Evolutionary conservation across 2,329 filamentous ascomycete species (phyloP), one percentile per base, ranked within the genome.

Genomic region (Ascocoryne sarcoides): DNA sequence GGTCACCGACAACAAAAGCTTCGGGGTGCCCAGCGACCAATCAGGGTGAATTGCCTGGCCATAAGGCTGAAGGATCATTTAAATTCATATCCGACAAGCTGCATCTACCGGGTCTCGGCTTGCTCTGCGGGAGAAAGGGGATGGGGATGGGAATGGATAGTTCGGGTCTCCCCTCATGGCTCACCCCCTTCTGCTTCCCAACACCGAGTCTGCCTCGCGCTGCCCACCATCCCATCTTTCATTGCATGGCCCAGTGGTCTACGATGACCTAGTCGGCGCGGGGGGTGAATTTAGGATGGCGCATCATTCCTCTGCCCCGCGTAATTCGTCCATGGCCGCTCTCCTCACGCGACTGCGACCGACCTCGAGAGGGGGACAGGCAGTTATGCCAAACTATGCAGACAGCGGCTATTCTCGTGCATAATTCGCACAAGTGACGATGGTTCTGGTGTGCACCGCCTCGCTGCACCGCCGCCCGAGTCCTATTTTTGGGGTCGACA

Each of bases 21-120:
- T 42, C 46, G 26, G n/a, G 9, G 5, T 4, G 19, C 3, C 15
- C 32, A 18, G 19, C 19, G 12, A 15, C 48, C 47, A 51, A 51
- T 48, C 34, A 39, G 18, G 29, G 20, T 16, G n/a, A 16, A 20
- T 39, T 39, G 44, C 39, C 44, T 44, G 36, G 28, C 36, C 45
- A 50, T 51, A 54, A 53, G 51, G 49, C 51, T 52, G 50, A 47
- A 49, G 44, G 44, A 38, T 34, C 45, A 42, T 36, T 38, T 19
- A 18, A 46, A 29, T 32, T 51, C 44, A 50, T 54, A 43, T 51
- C 51, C 51, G 51, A 52, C 23, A 43, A 30, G 33, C 33, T 52
- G 46, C 51, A 51, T 21, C 18, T 20, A 29, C 40, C 23, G 36
- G 42, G 29, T 43, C 10, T 33, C 19, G 33, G 32, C 9, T n/a